Conservation (phyloP, 202 grass and related monocot genomes). For the Setaria viridis region DNA sequence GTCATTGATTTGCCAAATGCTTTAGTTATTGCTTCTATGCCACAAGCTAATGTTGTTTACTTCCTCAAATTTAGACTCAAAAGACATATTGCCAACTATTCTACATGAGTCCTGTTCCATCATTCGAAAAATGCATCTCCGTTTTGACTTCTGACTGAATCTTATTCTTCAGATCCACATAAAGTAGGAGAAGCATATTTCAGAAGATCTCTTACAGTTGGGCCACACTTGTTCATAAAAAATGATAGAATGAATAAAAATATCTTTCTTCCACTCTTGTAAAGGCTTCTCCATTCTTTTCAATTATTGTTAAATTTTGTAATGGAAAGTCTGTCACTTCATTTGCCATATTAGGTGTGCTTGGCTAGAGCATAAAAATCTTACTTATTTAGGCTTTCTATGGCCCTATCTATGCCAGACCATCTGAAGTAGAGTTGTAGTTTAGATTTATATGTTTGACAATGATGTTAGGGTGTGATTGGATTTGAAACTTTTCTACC, state of each 20-base stretch:
- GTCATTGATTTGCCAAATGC: not conserved
- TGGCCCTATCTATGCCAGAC: constrained; percentile 21
- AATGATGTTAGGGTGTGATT: constrained; percentile 25
- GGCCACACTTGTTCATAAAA: constrained; percentile 5
- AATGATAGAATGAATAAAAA: constrained; percentile 34
- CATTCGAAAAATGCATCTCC: not conserved
- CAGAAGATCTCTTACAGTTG: constrained; percentile 17
- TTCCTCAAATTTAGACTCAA: constrained; percentile 10
- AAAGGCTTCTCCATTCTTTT: constrained; percentile 9
- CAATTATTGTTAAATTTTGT: constrained; percentile 9
- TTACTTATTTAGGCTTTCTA: constrained; percentile 8
- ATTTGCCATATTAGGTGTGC: constrained; percentile 10
- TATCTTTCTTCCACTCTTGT: constrained; percentile 17
- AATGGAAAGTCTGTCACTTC: constrained; percentile 9
- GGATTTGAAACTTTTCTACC: constrained; percentile 35
- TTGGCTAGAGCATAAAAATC: constrained; percentile 5
- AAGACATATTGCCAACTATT: not conserved
- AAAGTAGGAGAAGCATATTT: constrained; percentile 12
- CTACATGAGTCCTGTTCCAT: constrained; percentile 21
- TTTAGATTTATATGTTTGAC: constrained; percentile 26
- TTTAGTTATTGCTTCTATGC: constrained; percentile 25
- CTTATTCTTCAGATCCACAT: not conserved
- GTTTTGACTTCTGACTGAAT: constrained; percentile 23
- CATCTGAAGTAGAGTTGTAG: not conserved
- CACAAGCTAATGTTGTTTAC: constrained; percentile 30